Evolutionary conservation across 129 eudicot genomes (phyloP).

Genomic region (Escallonia rubra): DNA sequence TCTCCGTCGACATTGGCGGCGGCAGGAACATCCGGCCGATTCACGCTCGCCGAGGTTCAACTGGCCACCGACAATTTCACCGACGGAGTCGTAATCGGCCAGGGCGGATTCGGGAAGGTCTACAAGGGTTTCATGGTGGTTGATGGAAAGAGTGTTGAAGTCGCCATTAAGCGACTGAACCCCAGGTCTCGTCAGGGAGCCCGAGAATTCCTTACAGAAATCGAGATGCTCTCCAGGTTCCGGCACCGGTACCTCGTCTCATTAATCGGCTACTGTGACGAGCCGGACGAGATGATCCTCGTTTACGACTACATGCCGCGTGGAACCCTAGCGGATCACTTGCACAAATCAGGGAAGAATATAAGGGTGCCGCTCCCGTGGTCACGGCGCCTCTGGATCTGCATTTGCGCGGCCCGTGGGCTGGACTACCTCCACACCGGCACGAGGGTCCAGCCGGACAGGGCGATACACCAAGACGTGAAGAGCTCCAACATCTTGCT

Average conservation of each 20-base stretch:
- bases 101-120: background rate
- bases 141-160: background rate
- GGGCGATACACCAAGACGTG: background rate
- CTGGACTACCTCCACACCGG: too few relatives aligned
- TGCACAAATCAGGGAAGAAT: background rate
- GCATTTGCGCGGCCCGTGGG: background rate
- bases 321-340: background rate
- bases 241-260: background rate
- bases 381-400: background rate
- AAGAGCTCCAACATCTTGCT: constrained; percentile 4
- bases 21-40: background rate
- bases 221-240: background rate
- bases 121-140: background rate
- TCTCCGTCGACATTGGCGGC: background rate
- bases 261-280: background rate
- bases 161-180: background rate
- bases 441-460: too few relatives aligned
- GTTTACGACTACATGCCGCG: background rate
- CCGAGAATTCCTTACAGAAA: background rate
- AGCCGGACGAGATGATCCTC: background rate
- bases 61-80: background rate
- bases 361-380: background rate
- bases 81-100: background rate
- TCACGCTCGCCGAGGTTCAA: background rate
- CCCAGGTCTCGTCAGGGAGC: background rate